phyloP scores from a whole-genome alignment of 2,329 filamentous ascomycete species.

The Teratosphaeria gauchensis region DNA sequence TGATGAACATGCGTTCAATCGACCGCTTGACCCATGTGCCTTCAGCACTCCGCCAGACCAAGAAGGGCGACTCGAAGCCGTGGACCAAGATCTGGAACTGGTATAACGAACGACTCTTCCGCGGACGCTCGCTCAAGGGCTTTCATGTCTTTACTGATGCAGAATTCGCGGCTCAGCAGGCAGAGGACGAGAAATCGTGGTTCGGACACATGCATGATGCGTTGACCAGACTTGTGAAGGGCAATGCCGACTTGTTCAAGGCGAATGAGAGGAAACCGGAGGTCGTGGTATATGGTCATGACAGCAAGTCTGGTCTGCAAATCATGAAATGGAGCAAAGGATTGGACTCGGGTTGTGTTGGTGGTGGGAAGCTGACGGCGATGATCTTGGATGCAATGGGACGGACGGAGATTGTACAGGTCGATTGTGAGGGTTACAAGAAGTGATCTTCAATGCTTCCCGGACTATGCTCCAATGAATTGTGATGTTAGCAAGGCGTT shows the following conservation, averaged over 20 bases:
- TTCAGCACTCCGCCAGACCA: conserved; percentile 28
- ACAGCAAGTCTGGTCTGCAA: conserved; percentile 62
- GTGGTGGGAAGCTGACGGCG: conserved; percentile 65
- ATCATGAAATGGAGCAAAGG: conserved; percentile 66
- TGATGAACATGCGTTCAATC: conserved; percentile 88
- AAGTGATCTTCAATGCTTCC: background rate
- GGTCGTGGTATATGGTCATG: conserved; percentile 81
- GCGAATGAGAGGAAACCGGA: conserved; percentile 24
- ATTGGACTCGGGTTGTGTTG: conserved; percentile 73
- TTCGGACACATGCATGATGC: conserved; percentile 4
- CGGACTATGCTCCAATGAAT: background rate
- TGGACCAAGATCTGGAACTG: conserved; percentile 25
- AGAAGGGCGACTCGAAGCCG: conserved; percentile 15
- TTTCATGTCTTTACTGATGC: conserved; percentile 5
- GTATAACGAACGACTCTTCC: conserved; percentile 23
- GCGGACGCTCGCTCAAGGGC: conserved; percentile 10
- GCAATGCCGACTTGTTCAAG: conserved; percentile 13
- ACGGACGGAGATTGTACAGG: conserved; percentile 24
- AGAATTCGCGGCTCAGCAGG: conserved; percentile 6
- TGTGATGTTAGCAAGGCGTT: background rate
- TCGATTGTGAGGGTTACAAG: conserved; percentile 31
- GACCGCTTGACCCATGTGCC: conserved; percentile 53
- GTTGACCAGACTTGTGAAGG: conserved; percentile 1
- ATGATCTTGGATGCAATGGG: conserved; percentile 57
- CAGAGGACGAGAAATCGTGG: background rate